These are phyloP conservation scores for Paraurostyla sp. DNA, from an alignment of 73 alveolate genomes.

Conservation along the genomic window DNA sequence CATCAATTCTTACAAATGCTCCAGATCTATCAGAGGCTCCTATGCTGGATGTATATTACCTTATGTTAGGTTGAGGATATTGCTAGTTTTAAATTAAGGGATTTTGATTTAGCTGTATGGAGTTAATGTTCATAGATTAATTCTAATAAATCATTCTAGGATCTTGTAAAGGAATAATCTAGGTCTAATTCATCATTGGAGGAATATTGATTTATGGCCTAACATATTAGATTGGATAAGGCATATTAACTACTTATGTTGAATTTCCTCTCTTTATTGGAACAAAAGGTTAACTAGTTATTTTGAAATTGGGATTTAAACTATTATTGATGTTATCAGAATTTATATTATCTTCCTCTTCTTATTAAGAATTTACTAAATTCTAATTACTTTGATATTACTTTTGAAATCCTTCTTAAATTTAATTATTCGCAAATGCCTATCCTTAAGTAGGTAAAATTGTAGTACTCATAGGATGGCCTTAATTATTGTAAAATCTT, in stretches of 20 bases:
- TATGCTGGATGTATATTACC: not conserved
- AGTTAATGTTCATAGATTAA: conserved; percentile 16
- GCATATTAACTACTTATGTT: too few relatives aligned
- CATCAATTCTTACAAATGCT: conserved; percentile 48
- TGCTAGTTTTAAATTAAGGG: not conserved
- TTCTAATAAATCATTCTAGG: not conserved
- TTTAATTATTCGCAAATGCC: too few relatives aligned
- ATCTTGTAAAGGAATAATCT: not conserved
- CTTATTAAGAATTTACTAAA: too few relatives aligned
- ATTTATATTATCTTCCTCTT: not conserved
- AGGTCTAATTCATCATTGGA: not conserved
- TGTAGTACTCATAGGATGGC: too few relatives aligned
- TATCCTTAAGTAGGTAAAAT: too few relatives aligned
- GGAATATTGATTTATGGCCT: conserved; percentile 4
- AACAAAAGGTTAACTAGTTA: conserved; percentile 24
- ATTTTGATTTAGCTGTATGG: not conserved
- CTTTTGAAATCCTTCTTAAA: too few relatives aligned
- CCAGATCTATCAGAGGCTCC: conserved; percentile 33
- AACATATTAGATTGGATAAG: not conserved
- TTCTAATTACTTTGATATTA: too few relatives aligned
- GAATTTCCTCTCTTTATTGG: too few relatives aligned
- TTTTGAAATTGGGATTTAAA: not conserved
- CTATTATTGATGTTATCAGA: not conserved
- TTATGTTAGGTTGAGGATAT: not conserved
- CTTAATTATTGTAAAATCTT: too few relatives aligned